A percentile compares a stretch with the other conserved stretches of the same genome.
These are phyloP conservation scores for Scytalidium sp. DNA, from an alignment of 2,329 filamentous ascomycete genomes.

Conservation along the genomic window DNA sequence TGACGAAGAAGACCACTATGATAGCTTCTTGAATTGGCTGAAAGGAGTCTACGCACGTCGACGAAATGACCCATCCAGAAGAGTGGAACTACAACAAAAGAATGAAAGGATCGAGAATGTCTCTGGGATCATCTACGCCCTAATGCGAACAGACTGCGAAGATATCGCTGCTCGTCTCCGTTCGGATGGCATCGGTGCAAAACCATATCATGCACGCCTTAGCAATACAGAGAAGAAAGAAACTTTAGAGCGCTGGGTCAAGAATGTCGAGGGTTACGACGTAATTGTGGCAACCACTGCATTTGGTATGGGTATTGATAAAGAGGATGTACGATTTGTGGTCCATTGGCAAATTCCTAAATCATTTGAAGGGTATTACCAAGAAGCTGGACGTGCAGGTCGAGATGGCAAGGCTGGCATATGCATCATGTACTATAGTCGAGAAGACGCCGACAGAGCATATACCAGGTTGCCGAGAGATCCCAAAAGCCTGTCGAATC, in stretches of 20 bases:
- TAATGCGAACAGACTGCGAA: slow-evolving; percentile 73
- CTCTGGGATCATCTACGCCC: slow-evolving; percentile 77
- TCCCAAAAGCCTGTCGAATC: slow-evolving; percentile 37
- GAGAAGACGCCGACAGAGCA: slow-evolving; percentile 78
- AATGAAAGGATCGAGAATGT: slow-evolving; percentile 61
- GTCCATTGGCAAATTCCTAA: slow-evolving; percentile 93
- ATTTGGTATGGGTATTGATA: slow-evolving; percentile 98
- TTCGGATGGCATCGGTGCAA: slow-evolving; percentile 67
- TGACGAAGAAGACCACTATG: slow-evolving; percentile 69
- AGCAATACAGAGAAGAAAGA: slow-evolving; percentile 66
- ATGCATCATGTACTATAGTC: slow-evolving; percentile 88
- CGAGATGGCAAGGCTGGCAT: slow-evolving; percentile 83
- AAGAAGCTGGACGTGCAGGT: slow-evolving; percentile 89
- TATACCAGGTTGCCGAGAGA: slow-evolving; percentile 51
- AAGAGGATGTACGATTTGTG: slow-evolving; percentile 90
- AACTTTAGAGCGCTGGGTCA: slow-evolving; percentile 69
- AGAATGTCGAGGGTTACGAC: slow-evolving; percentile 74
- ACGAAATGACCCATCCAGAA: slow-evolving; percentile 51
- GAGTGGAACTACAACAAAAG: slow-evolving; percentile 51
- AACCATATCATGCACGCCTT: slow-evolving; percentile 71
- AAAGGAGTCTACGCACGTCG: slow-evolving; percentile 69
- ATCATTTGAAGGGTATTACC: slow-evolving; percentile 93
- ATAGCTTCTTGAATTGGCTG: slow-evolving; percentile 76
- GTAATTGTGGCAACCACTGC: slow-evolving; percentile 94
- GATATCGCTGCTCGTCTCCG: slow-evolving; percentile 63